These are phyloP conservation scores for Taxawa tesnikishii DNA, from an alignment of 2,329 filamentous ascomycete species.

Conservation along the genomic window DNA sequence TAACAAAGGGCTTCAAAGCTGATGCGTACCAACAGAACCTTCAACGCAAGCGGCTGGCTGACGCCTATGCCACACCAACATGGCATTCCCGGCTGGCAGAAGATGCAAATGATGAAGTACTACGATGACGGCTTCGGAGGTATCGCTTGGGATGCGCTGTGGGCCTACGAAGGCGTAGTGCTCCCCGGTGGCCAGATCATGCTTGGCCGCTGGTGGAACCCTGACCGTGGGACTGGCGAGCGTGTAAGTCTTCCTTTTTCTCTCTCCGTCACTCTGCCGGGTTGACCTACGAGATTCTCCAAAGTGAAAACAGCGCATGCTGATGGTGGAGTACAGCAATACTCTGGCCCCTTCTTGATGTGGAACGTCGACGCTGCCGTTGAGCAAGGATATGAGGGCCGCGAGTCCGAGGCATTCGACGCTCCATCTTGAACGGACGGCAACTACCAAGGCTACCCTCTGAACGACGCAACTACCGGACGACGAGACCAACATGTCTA, in stretches of 20 bases:
- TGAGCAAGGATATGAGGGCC: no score
- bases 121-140: conserved; percentile 19
- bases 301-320: no score
- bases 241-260: conserved; percentile 7
- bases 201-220: conserved; percentile 35
- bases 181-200: conserved; percentile 35
- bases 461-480: no score
- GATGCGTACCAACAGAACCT: conserved; percentile 13
- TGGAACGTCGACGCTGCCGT: conserved; percentile 32
- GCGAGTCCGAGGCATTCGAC: no score
- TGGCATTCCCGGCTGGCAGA: conserved; percentile 40
- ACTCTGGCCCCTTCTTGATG: conserved; percentile 29
- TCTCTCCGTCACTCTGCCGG: no score
- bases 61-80: conserved; percentile 36
- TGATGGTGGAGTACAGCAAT: conserved; percentile 9
- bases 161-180: conserved; percentile 38
- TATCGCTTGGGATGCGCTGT: conserved; percentile 23
- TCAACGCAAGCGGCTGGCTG: conserved; percentile 32
- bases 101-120: conserved; percentile 43
- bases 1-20: conserved; percentile 9
- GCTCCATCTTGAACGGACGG: no score
- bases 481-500: no score
- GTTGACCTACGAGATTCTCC: no score
- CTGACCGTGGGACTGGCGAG: conserved; percentile 13
- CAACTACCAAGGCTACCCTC: no score